These are phyloP conservation scores for Schizosaccharomyces pombe DNA, from an alignment of 805 yeast species.

Conservation along the genomic window DNA sequence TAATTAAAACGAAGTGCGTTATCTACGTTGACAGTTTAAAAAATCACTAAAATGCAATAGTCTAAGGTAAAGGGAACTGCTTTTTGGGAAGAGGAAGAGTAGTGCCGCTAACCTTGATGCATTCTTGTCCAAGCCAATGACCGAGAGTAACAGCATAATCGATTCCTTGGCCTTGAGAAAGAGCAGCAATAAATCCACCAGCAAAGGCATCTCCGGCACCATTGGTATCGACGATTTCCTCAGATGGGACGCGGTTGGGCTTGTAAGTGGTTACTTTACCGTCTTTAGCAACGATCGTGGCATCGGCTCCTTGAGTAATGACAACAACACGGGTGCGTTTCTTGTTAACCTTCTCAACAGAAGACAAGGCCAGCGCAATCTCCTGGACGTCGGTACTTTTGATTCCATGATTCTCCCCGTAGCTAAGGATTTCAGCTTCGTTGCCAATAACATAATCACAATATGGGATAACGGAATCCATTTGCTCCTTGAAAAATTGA, in stretches of 20 bases:
- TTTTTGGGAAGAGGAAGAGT: conserved; percentile 64
- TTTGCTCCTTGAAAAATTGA: conserved; percentile 78
- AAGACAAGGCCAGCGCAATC: conserved; percentile 65
- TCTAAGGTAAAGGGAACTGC: conserved; percentile 1
- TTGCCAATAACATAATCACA: conserved; percentile 83
- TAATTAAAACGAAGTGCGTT: too few relatives aligned
- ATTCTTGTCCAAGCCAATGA: conserved; percentile 86
- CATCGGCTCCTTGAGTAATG: conserved; percentile 86
- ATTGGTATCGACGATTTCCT: conserved; percentile 69
- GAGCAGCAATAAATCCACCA: conserved; percentile 79
- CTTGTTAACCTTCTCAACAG: conserved; percentile 48
- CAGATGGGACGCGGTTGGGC: conserved; percentile 51
- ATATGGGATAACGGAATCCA: conserved; percentile 60
- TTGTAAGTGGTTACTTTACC: conserved; percentile 25
- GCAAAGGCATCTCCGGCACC: conserved; percentile 99
- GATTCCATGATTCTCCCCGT: conserved; percentile 64
- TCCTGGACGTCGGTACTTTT: conserved; percentile 36
- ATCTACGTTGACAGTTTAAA: too few relatives aligned
- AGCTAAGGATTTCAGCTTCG: conserved; percentile 91
- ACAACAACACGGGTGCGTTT: conserved; percentile 60
- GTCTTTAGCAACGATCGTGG: conserved; percentile 37
- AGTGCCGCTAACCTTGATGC: conserved; percentile 87
- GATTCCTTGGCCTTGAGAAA: conserved; percentile 48
- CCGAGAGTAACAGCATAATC: conserved; percentile 50
- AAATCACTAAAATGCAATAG: neutral